Base-by-base conservation (phyloP, 352 stramenopile genomes). In the Phytophthora macrochlamydospora region DNA sequence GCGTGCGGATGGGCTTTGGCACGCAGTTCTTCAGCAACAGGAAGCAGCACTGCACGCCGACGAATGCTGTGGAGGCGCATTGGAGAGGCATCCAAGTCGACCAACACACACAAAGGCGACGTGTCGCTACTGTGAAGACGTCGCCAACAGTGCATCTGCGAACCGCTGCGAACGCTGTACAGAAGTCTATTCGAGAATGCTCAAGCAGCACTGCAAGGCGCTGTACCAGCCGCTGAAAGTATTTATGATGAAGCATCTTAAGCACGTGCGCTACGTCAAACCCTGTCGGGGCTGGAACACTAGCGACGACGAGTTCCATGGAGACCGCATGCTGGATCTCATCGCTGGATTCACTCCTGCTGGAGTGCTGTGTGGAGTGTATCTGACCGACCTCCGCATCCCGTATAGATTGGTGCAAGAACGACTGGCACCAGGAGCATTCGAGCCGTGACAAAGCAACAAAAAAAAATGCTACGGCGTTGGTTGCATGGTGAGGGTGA, bases 11-110 rank as follows among this genome's bases (percentile, higher is more conserved):
- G 48, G 67, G 67, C 13, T 33, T 71, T 24, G 67, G 67, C 29
- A 71, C 62, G 3, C 54, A 71, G 42, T 75, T 71, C 52, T 75
- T 75, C 55, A 75, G 67, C 37, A 14, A 33, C n/a, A 67, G 57
- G 49, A 75, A 68, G 24, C 58, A 61, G 43, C 56, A 68, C 7
- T 65, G 56, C 49, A 51, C 53, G 5, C 62, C 67, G 3, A 65
- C 52, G 8, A 65, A 71, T 29, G 45, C 58, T 1, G 57, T 71
- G 4, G 67, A 72, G 31, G 62, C 67, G 2, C 67, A 75, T 68
- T 75, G 67, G 62, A 56, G 62, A 12, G 54, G 62, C 11, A 75
- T 75, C 46, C 31, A 14, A 0, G 62, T 75, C 42, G 46, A 75
- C 42, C 2, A 46, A 7, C 31, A 57, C 9, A 62, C 62, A 9